Evolutionary conservation across 257 asterid genomes (phyloP), one percentile per base, ranked within the genome.

Genomic region (Solanum virginianum): DNA sequence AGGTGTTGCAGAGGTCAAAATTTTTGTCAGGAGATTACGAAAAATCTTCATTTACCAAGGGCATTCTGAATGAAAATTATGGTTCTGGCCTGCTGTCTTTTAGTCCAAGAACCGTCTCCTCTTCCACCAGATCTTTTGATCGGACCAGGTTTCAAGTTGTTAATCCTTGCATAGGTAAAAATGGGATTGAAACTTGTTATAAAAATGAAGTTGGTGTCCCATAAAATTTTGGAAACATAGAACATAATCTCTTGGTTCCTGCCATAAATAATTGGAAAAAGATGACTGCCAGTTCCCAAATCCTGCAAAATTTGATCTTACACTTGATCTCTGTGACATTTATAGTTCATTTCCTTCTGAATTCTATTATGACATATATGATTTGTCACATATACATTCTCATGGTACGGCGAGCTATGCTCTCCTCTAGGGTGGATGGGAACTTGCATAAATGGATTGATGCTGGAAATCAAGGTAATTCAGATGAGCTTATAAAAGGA

Each of bases 71-170:
- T 26, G 29, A 26, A 26, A 80, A 86, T 81, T 72, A 85, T 85
- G 86, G 80, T 86, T 81, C 91, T 55, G 81, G 87, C 82, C 86
- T 75, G 83, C 85, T 53, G 65, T 80, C 91, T 83, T 88, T 90
- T 83, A 65, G 85, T 85, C 82, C 90, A 26, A 82, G 89, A 87
- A 63, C 86, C 91, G 88, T 88, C 84, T 83, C 91, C 91, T 82
- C 66, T 83, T 83, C 70, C 88, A 54, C 85, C 84, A 68, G 86
- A 85, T 85, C 84, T 87, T 86, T 80, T 72, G 62, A 55, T 70
- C 26, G 85, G 86, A 82, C 83, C 85, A 89, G 80, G 77, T 81
- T 85, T 88, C 83, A 63, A 70, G 90, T 84, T 83, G 32, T 57
- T 75, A 90, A 85, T 81, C 84, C 84, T 87, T 83, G 85, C 84